Conservation (phyloP, 1,284 basidiomycete genomes). For the Ceratobasidium sp. region DNA sequence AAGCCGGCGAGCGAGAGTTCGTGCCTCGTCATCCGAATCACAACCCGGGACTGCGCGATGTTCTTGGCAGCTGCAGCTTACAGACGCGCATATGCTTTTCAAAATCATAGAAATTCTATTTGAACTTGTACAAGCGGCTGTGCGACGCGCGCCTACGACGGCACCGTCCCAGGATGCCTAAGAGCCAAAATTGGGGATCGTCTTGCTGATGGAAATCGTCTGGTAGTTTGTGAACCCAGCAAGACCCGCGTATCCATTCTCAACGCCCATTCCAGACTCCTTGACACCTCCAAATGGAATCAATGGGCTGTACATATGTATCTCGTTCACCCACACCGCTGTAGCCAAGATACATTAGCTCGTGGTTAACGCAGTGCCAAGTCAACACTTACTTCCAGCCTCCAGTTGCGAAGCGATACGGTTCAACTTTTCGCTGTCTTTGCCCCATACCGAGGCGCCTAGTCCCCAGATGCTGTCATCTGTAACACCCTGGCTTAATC, state of each 20-base stretch:
- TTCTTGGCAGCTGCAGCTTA: too few species aligned
- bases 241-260: slow-evolving; percentile 39
- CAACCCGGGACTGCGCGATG: too few species aligned
- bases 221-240: slow-evolving; percentile 44
- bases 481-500: background rate
- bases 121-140: slow-evolving; percentile 4
- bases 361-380: background rate
- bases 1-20: too few species aligned
- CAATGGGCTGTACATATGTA: slow-evolving; percentile 36
- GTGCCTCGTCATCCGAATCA: too few species aligned
- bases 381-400: slow-evolving; percentile 33
- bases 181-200: slow-evolving; percentile 55
- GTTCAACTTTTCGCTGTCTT: slow-evolving; percentile 8
- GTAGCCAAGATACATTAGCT: background rate
- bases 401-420: slow-evolving; percentile 28
- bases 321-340: slow-evolving; percentile 44
- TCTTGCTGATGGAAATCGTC: slow-evolving; percentile 32
- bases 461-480: slow-evolving; percentile 39
- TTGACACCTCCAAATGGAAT: slow-evolving; percentile 44
- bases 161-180: background rate
- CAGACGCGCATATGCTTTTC: background rate
- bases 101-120: background rate
- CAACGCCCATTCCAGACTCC: slow-evolving; percentile 38
- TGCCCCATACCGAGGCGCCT: slow-evolving; percentile 39
- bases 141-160: background rate